Base-by-base conservation (phyloP, 192 early-diverging fungal genomes). In the Phlyctochytrium arcticum region DNA sequence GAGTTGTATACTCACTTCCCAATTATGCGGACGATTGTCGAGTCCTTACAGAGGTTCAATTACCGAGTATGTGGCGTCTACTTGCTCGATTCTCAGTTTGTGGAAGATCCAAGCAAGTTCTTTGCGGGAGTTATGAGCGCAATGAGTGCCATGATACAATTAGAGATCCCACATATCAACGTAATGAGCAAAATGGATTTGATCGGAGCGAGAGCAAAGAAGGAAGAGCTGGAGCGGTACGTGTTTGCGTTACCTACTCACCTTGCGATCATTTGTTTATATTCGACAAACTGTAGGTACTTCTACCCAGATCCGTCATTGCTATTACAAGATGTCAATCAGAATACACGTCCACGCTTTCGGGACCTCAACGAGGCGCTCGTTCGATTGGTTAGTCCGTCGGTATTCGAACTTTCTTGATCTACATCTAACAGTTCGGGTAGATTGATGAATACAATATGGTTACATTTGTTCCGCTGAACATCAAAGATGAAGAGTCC, bases 141-240 rank as follows among this genome's bases (percentile, higher is more conserved):
- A 0, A 96, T 92, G 75, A 88, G 88, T 48, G 92, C 93, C 24
- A 97, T 97, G 94, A 84, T 96, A 59, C 91, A 95, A 76, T 71
- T 97, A 35, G 95, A 97, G 58, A 92, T 98, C n/a, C 94, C 96
- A 21, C 94, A 97, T 75, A 88, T 99, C 74, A 99, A 99, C 63
- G 93, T 99, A 19, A 80, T 99, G 83, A 93, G 88, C 53, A 99
- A 99, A 75, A 93, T 96, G 90, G 96, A 99, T 77, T 72, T 99
- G 48, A 70, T 98, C 34, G 83, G 87, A 49, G 65, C 68, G 17
- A 39, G 59, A 44, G 54, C 48, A 15, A 27, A 72, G 21, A 59
- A 71, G 24, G 36, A 53, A 17, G 69, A 78, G 10, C 39, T 75
- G 9, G 82, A 83, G 46, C 62, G 74, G 55, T 75, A 71, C 2